Evolutionary conservation across 2,329 filamentous ascomycete species (phyloP), one percentile per base, ranked within the genome.

Genomic region (Aspergillus tamarii): DNA sequence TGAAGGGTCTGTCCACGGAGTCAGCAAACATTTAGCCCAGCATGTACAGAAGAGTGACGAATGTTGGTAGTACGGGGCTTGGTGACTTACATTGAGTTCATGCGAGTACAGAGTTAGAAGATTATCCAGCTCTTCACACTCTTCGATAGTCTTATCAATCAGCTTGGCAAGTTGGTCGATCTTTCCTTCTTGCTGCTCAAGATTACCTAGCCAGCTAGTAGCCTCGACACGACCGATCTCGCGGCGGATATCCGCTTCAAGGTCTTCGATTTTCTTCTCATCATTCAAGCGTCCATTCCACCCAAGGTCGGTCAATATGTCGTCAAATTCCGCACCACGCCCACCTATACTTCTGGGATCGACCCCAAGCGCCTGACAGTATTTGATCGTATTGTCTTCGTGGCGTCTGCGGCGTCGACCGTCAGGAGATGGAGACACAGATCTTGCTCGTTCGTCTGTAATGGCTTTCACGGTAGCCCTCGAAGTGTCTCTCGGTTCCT

Each of bases 61-160:
- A 7, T 32, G 16, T 30, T 28, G n/a, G 28, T 14, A 16, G 2
- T 2, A 28, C 19, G 10, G 26, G 26, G 9, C 1, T 12, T n/a
- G 32, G 52, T 11, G 30, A 78, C 90, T 83, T 85, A 94, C 92
- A 72, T 92, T 93, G 66, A 99, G 84, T 77, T 99, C 95, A 30
- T 98, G 95, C 54, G 92, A 92, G 78, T 99, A 99, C 39, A 99
- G 81, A 0, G 95, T 99, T 59, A 99, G 83, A 45, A 99, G 84
- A 64, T 96, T 96, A 76, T 99, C 95, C 63, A 99, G 84, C 80
- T 98, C 94, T 71, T 99, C 96, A 73, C 95, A 98, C 80, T 99
- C 95, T 23, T 89, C 87, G 71, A 99, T 93, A n/a, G 93, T 91
- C 67, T 90, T 85, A 74, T 99, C 94, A 60, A 99, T 89, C 60